These are phyloP conservation scores for Amphibolis antarctica DNA, from an alignment of 106 monocot genomes.

Conservation along the genomic window DNA sequence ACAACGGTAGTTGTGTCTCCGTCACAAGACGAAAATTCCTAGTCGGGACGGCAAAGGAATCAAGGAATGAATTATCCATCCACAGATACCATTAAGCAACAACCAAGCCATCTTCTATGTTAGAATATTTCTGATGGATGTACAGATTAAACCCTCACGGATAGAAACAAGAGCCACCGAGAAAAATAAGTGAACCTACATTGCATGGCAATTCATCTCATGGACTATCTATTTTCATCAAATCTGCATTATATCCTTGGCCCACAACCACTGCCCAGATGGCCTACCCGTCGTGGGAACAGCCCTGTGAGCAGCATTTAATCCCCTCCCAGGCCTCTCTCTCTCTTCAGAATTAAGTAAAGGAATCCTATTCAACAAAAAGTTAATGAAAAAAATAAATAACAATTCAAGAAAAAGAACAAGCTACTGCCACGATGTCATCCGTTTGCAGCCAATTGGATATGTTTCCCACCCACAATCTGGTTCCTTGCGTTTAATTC, in stretches of 20 bases:
- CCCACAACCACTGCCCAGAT: not conserved
- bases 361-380: not conserved
- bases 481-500: conserved; percentile 47
- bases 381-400: not conserved
- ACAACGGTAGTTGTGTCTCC: too few relatives aligned
- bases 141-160: conserved; percentile 8
- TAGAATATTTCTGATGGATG: not conserved
- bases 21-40: too few relatives aligned
- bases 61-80: too few relatives aligned
- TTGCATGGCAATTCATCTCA: conserved; percentile 3
- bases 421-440: conserved; percentile 32
- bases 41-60: too few relatives aligned
- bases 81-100: too few relatives aligned
- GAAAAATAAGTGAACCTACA: conserved; percentile 10
- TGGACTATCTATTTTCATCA: conserved; percentile 11
- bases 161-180: not conserved
- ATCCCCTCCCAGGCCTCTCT: not conserved
- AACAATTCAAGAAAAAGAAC: not conserved
- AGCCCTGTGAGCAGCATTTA: not conserved
- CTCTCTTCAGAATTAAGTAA: too few relatives aligned
- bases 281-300: not conserved
- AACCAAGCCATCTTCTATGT: too few relatives aligned
- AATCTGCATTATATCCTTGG: conserved; percentile 16
- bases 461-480: conserved; percentile 43
- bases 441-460: conserved; percentile 34